Evolutionary conservation across 2,329 filamentous ascomycete species (phyloP), one percentile per base, ranked within the genome.

Genomic region (Curvularia verruculosa): DNA sequence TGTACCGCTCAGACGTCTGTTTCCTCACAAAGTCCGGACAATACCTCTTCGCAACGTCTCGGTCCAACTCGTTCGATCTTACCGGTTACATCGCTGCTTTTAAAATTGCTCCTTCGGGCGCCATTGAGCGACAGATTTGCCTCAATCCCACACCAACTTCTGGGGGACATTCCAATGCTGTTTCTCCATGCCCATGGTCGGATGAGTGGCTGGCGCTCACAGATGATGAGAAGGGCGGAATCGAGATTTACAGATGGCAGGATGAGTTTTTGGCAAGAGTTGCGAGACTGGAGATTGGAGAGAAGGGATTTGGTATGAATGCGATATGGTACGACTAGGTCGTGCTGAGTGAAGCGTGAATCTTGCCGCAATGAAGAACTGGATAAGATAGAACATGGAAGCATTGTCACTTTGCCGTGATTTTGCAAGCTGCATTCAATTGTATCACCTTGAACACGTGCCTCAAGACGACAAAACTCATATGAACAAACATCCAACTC

Each of bases 221-320:
- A 7, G 92, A 96, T 70, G 92, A 96, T 71, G 89, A 96, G 79
- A 86, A 92, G 65, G 92, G 92, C 5, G 94, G 89, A 80, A 79
- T 96, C 19, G 92, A 96, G 80, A 90, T 96, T 54, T 96, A 96
- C 75, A 83, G 91, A 52, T 96, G 91, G 90, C 83, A 89, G 63
- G 88, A 92, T 56, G 91, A 95, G 81, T 91, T 89, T 66, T 78
- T 96, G 51, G 88, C 86, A 1, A 81, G 91, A 3, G 91, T 96
- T 7, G 91, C 91, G 15, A 83, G 90, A 60, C 81, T 90, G 61
- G 87, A 91, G 65, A 87, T 96, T 36, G 87, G 87, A 5, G 92
- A 96, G 79, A 90, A 90, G n/a, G 92, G 92, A 1, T 96, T 96
- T 74, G 91, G 91, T 1, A 96, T 96, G 92, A 96, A 96, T 78